Evolutionary conservation across 192 early-diverging fungal genomes (phyloP).

Genomic region (Haplosporangium gracile): DNA sequence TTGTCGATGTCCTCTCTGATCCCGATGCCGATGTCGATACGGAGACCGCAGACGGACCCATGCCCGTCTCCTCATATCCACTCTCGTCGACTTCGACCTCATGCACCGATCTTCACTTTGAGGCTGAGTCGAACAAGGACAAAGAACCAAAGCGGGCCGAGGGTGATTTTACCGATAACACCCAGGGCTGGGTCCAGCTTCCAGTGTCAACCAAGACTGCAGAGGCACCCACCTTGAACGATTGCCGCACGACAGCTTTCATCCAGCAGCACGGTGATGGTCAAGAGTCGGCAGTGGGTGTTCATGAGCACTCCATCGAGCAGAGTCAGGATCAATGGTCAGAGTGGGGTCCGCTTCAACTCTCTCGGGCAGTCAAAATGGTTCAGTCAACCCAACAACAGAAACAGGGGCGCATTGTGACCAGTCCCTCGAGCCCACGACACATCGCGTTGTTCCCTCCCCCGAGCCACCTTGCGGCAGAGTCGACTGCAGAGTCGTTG

Average conservation of each 20-base stretch:
- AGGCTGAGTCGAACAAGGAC: not conserved
- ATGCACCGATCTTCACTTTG: not conserved
- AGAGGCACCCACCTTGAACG: not conserved
- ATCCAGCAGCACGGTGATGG: not conserved
- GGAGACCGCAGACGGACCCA: not conserved
- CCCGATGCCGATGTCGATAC: not conserved
- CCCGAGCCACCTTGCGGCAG: not conserved
- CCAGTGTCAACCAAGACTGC: not conserved
- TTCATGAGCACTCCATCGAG: not conserved
- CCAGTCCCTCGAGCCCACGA: not conserved
- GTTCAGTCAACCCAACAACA: not conserved
- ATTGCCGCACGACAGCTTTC: not conserved
- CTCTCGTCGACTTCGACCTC: not conserved
- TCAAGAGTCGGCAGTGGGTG: not conserved
- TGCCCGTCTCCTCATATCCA: not conserved
- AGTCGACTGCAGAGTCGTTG: not conserved
- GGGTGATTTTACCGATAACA: not conserved
- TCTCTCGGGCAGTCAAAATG: not conserved
- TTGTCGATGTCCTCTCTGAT: not conserved
- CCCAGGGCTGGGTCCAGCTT: not conserved
- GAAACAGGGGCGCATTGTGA: not conserved
- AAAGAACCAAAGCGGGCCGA: not conserved
- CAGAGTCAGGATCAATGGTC: not conserved
- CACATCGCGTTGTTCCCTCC: not conserved
- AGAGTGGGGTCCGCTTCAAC: not conserved